Evolutionary conservation across 768 basidiomycete species (phyloP), one percentile per base, ranked within the genome.

Genomic region (Rhizopogon sp.): DNA sequence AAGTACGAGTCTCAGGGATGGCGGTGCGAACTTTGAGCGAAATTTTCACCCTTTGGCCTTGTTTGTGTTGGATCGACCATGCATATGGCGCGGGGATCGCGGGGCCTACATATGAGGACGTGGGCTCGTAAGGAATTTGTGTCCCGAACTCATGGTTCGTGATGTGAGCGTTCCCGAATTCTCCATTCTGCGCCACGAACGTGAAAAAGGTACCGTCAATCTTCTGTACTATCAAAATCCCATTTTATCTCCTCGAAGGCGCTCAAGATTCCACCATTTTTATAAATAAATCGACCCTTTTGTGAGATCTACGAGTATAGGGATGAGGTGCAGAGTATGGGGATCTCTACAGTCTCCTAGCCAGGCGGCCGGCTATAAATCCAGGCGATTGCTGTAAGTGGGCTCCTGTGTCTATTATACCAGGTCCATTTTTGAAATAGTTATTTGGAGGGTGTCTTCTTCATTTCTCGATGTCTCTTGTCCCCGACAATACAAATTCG

Each of bases 41-140:
- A 51, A 42, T 17, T 50, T 47, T 55, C 42, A 43, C 20, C 6
- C 40, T 44, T 41, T 43, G 55, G 39, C 53, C 40, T 41, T 56
- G 47, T 35, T 28, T 50, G 17, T 16, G 43, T 28, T 56, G 56
- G 56, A 57, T 57, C 56, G 56, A 52, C 58, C 17, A 20, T 56
- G 43, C 55, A 39, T 47, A 43, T 41, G 55, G 49, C 43, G 29
- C 47, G 57, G n/a, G 17, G 55, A 11, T 43, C 43, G 29, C 47
- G 57, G n/a, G 17, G 43, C 50, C 50, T 22, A 20, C 20, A 20
- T 20, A 49, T 58, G 49, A 35, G 51, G 55, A 56, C 43, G 42
- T 43, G 37, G 40, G 37, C 42, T 50, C 39, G 42, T 41, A 43
- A 42, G 50, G 57, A 17, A 59, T 33, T 31, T 10, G 3, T 25